Evolutionary conservation across 768 basidiomycete species (phyloP), one percentile per base, ranked within the genome.

Genomic region (Boletus patriciae): DNA sequence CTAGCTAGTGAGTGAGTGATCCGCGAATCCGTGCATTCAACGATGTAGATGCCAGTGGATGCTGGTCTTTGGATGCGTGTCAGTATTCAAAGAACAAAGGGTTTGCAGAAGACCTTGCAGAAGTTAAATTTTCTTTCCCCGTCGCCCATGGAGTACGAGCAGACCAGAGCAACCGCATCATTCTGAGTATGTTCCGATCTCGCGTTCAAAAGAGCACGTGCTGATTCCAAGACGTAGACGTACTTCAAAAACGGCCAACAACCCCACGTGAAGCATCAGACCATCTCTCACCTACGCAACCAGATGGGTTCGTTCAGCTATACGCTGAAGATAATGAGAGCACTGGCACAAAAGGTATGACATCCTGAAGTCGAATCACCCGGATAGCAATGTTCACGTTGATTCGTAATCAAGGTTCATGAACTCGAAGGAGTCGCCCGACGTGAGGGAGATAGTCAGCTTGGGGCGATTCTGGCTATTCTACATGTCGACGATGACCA

Each of bases 161-260:
- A 12, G 87, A 97, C 68, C 77, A 75, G 18, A 79, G 81, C 2
- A 94, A 94, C 66, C 81, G 86, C 11, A 87, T 90, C 71, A 79
- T 98, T 25, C 76, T 97, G 48, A 95, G 94, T 95, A 63, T 59
- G 87, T 76, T 36, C 45, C 44, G 4, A 6, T 13, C 1, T 13
- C 12, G 25, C 4, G 25, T 4, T 25, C 25, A 25, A 25, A 25
- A 5, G 23, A 31, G 25, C 27, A 25, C 42, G 12, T 10, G 16
- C 43, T 46, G n/a, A 66, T 25, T 41, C 13, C 3, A 3, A 31
- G 46, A 9, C 10, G 3, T 29, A 96, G 94, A 95, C 62, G 88
- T 97, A 23, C 83, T 98, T 13, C 90, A 95, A 69, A 95, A 97
- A 74, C 83, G 93, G 8, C 94, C 96, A 0, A 78, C 84, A 0